Percentiles rank a stretch among this genome's conserved stretches.
Conservation (phyloP, 139 green algal genomes). For the Coelastrella sp. region DNA sequence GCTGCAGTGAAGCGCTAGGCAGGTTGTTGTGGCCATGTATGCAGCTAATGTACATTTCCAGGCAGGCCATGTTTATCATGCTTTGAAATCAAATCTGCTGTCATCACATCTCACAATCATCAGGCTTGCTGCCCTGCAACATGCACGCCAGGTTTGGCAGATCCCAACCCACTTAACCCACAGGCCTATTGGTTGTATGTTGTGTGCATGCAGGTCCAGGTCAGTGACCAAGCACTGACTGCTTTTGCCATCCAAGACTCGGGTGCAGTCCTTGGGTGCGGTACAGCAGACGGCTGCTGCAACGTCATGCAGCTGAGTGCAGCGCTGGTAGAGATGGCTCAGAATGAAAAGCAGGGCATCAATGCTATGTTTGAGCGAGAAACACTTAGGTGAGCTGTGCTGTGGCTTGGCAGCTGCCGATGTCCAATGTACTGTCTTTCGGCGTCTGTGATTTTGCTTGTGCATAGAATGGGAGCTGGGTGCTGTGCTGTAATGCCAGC, state of each 20-base stretch:
- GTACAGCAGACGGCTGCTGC: slow-evolving; percentile 77
- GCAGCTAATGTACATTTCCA: too few relatives aligned
- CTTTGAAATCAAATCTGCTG: too few relatives aligned
- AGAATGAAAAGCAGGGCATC: slow-evolving; percentile 88
- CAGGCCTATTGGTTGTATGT: too few relatives aligned
- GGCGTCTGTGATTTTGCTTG: neutral
- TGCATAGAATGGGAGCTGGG: neutral
- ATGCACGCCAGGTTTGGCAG: too few relatives aligned
- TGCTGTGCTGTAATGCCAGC: too few relatives aligned
- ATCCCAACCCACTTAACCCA: too few relatives aligned
- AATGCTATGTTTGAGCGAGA: slow-evolving; percentile 80
- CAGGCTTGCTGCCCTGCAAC: too few relatives aligned
- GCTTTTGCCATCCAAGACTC: slow-evolving; percentile 76
- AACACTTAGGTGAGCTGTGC: slow-evolving; percentile 52
- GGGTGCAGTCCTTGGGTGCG: slow-evolving; percentile 76
- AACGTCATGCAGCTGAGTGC: slow-evolving; percentile 84
- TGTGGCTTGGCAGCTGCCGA: neutral
- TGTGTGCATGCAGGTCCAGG: slow-evolving; percentile 46
- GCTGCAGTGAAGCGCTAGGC: too few relatives aligned
- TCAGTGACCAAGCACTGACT: slow-evolving; percentile 73
- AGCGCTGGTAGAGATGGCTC: slow-evolving; percentile 80
- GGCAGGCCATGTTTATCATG: too few relatives aligned
- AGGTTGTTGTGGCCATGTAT: too few relatives aligned
- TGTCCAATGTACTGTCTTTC: neutral
- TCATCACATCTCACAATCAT: too few relatives aligned